Evolutionary conservation across 345 rosid genomes (phyloP).

Genomic region (Lenwebbia sp.): DNA sequence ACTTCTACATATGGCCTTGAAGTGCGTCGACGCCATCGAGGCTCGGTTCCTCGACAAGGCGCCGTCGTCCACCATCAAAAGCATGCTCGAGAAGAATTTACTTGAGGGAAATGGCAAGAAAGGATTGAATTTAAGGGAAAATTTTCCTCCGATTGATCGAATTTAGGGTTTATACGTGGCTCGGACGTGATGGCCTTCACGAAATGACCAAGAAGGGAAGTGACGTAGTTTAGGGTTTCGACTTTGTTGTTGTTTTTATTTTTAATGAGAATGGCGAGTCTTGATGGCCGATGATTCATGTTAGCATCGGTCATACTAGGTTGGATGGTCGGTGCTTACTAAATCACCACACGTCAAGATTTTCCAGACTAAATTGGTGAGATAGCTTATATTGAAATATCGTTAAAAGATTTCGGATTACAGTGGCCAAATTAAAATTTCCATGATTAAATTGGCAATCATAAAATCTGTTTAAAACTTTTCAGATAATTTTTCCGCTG

Average conservation of each 20-base stretch:
- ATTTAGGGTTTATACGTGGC: neutral
- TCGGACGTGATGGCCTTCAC: neutral
- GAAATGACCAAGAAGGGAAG: neutral
- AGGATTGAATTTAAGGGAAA: neutral
- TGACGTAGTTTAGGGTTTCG: neutral
- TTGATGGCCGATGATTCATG: neutral
- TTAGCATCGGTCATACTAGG: neutral
- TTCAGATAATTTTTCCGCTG: no score
- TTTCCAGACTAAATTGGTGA: rapidly evolving
- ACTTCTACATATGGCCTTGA: slow-evolving; percentile 77
- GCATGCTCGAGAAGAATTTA: slow-evolving; percentile 52
- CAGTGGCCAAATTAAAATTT: neutral
- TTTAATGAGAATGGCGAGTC: neutral
- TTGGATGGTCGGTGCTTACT: neutral
- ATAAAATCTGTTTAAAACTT: rapidly evolving
- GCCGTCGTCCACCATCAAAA: slow-evolving; percentile 58
- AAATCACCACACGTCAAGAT: neutral
- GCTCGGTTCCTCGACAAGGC: slow-evolving; percentile 38
- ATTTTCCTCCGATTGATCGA: neutral
- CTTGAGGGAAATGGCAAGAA: neutral
- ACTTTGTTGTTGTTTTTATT: neutral
- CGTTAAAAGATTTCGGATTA: neutral
- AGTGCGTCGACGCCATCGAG: slow-evolving; percentile 70
- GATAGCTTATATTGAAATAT: neutral
- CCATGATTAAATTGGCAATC: rapidly evolving